These are phyloP conservation scores for Diaporthe helianthi DNA, from an alignment of 2,329 filamentous ascomycete species.

Conservation along the genomic window DNA sequence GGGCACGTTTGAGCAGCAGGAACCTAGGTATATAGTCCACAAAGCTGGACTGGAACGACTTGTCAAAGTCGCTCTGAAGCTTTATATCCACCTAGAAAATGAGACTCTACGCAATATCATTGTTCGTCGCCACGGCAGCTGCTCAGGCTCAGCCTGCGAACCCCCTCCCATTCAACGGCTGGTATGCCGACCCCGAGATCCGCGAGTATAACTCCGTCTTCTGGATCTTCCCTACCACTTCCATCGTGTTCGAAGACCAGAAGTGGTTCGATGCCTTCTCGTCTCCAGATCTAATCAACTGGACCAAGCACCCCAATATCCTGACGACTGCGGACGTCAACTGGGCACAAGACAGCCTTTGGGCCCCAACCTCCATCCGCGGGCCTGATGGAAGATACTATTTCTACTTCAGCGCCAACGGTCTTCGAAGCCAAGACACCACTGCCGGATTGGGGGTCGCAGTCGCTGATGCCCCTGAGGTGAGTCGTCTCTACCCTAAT, in stretches of 20 bases:
- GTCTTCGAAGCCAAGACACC: conserved; percentile 47
- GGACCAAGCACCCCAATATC: conserved; percentile 55
- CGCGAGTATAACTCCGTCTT: conserved; percentile 52
- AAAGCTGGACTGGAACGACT: neutral
- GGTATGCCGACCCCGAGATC: conserved; percentile 57
- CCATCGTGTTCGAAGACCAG: conserved; percentile 51
- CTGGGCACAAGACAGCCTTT: conserved; percentile 54
- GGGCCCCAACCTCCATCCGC: conserved; percentile 53
- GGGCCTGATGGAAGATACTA: conserved; percentile 52
- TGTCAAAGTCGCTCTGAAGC: neutral
- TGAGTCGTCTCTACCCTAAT: conserved; percentile 16
- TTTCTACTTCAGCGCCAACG: conserved; percentile 58
- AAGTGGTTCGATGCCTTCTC: conserved; percentile 59
- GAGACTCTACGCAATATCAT: neutral
- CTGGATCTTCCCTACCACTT: conserved; percentile 57
- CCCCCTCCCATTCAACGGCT: conserved; percentile 23
- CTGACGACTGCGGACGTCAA: conserved; percentile 47
- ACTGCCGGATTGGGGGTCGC: conserved; percentile 52
- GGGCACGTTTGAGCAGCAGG: neutral
- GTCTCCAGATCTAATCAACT: conserved; percentile 53
- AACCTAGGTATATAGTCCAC: neutral
- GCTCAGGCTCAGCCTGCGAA: neutral
- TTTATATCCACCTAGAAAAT: neutral
- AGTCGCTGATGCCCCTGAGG: conserved; percentile 43
- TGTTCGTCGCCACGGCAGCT: neutral